Conservation (phyloP, 2,329 filamentous ascomycete species). For the Clonostachys chloroleuca region DNA sequence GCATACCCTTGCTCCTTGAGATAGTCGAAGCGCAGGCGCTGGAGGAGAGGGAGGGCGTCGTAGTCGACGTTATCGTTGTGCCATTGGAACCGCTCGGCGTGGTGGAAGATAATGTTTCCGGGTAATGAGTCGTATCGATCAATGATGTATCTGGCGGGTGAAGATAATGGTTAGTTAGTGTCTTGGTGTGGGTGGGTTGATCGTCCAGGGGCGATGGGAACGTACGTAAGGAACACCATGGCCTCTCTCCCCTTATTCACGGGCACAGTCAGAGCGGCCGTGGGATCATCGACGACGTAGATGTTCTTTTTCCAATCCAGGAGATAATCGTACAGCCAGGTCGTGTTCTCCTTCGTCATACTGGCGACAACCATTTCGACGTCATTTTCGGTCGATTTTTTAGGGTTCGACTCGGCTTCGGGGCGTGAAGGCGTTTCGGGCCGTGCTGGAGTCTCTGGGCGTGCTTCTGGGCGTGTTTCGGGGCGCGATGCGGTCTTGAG, state of each 20-base stretch:
- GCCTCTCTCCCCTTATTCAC: constrained; percentile 46
- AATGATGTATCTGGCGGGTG: constrained; percentile 33
- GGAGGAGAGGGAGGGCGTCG: constrained; percentile 47
- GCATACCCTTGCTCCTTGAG: constrained; percentile 52
- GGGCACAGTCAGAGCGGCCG: constrained; percentile 40
- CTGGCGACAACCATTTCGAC: constrained; percentile 25
- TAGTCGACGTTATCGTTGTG: constrained; percentile 50
- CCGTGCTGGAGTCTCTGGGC: constrained; percentile 2
- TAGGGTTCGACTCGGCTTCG: constrained; percentile 1
- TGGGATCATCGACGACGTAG: constrained; percentile 48
- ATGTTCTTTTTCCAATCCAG: constrained; percentile 45
- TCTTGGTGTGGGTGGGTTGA: neutral
- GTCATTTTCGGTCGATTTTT: constrained; percentile 13
- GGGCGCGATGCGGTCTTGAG: neutral
- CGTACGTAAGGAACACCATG: constrained; percentile 45
- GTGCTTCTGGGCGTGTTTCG: neutral
- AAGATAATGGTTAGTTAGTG: neutral
- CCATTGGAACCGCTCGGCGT: constrained; percentile 43
- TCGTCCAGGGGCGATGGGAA: neutral
- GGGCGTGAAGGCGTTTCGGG: neutral
- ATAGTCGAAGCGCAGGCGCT: constrained; percentile 39
- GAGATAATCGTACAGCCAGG: constrained; percentile 35
- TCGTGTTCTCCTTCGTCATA: constrained; percentile 22
- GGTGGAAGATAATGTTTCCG: constrained; percentile 38
- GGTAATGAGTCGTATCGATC: constrained; percentile 42